These are phyloP conservation scores for Mycosphaerella sp. DNA, from an alignment of 2,329 filamentous ascomycete genomes.

Conservation along the genomic window DNA sequence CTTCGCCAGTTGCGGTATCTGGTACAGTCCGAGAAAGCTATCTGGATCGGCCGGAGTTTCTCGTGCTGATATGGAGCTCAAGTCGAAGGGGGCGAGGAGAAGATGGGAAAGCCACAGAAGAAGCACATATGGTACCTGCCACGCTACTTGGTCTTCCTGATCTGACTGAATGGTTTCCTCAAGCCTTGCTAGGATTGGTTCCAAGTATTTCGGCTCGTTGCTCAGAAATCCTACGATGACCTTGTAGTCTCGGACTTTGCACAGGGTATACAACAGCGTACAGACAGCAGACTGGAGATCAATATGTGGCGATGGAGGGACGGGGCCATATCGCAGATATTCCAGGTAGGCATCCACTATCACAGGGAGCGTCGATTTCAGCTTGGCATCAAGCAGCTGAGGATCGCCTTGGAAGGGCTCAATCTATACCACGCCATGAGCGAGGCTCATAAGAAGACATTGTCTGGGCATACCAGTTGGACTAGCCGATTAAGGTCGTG, in stretches of 20 bases:
- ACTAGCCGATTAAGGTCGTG: constrained; percentile 38
- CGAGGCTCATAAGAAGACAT: background rate
- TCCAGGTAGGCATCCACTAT: constrained; percentile 71
- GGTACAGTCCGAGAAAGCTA: constrained; percentile 42
- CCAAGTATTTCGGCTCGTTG: constrained; percentile 80
- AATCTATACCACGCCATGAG: constrained; percentile 43
- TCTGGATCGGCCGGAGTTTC: constrained; percentile 1
- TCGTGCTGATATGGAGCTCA: constrained; percentile 66
- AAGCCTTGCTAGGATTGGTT: constrained; percentile 68
- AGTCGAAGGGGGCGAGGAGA: constrained; percentile 71
- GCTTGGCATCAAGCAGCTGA: constrained; percentile 79
- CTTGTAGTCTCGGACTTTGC: constrained; percentile 91
- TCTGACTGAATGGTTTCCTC: constrained; percentile 49
- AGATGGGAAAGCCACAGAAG: constrained; percentile 66
- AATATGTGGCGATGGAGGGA: constrained; percentile 17
- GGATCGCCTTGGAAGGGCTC: constrained; percentile 94
- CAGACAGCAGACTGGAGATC: constrained; percentile 63
- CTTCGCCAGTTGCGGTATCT: constrained; percentile 62
- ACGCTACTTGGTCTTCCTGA: constrained; percentile 36
- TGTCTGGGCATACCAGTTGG: constrained; percentile 27
- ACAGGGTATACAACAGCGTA: constrained; percentile 77
- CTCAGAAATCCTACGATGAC: constrained; percentile 85
- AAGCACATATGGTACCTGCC: constrained; percentile 85
- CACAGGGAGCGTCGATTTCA: constrained; percentile 66
- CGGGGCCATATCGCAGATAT: constrained; percentile 41